Base-by-base conservation (phyloP, 2,329 filamentous ascomycete species). In the Cladophialophora yegresii region DNA sequence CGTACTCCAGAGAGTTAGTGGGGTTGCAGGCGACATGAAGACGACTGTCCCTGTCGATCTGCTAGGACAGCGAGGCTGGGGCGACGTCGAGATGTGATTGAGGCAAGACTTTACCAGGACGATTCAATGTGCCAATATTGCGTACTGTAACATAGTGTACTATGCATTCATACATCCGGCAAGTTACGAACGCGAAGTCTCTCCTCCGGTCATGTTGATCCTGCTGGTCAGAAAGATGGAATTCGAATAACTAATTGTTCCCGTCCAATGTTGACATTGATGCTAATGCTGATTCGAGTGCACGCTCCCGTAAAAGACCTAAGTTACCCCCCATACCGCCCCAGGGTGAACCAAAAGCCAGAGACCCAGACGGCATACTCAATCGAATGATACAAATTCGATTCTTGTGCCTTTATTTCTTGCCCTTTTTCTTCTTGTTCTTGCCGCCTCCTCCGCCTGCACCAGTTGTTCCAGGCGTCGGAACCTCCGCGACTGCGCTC, bases 371-470 rank as follows among this genome's bases (percentile, higher is more conserved):
- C 36, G 36, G 36, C 33, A 16, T 13, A 16, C 33, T 16, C 6
- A 20, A 49, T n/a, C 20, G 20, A 49, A 58, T 58, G 40, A 16
- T 58, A 58, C 55, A 57, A 12, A 13, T 28, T 20, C 45, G n/a
- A 49, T 9, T 20, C 13, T 4, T 8, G 2, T 9, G n/a, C n/a
- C 12, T 45, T 49, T 74, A 80, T 77, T 80, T 81, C 76, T 80
- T 81, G 16, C 77, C 78, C 73, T 80, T 80, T 65, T 75, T 75
- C 79, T 77, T 80, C 77, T 78, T 78, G 71, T 78, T 76, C 70
- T 76, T 77, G 63, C 71, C 76, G 68, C 68, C 76, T 69, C 67
- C 68, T 16, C 63, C 68, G 45, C 64, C 60, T 49, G 45, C 67
- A 22, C 32, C 43, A 4, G 36, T 43, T 6, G 36, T n/a, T 36